phyloP scores from a whole-genome alignment of 1,139 yeast genomes.

The Suhomyces bokatorum region DNA sequence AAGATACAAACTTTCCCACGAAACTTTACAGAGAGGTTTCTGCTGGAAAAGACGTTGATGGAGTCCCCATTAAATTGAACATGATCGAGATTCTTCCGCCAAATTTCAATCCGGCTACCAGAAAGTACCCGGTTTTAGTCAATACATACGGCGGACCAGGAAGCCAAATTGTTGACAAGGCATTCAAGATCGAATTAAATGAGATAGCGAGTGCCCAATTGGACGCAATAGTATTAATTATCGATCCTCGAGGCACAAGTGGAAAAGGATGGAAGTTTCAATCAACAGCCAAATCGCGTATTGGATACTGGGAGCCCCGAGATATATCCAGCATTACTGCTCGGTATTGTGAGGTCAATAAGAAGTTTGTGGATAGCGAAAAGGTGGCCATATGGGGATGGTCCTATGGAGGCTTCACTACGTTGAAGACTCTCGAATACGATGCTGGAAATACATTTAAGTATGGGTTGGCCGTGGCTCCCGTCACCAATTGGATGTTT shows the following conservation, averaged over 20 bases:
- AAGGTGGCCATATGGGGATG: constrained; percentile 95
- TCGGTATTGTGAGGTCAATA: constrained; percentile 53
- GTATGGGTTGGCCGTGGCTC: constrained; percentile 87
- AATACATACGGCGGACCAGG: constrained; percentile 96
- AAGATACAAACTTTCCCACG: constrained; percentile 55
- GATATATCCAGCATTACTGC: constrained; percentile 73
- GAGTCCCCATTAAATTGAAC: constrained; percentile 52
- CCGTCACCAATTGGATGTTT: constrained; percentile 79
- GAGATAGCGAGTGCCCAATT: constrained; percentile 66
- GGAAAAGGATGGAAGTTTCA: constrained; percentile 80
- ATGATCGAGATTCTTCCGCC: constrained; percentile 77
- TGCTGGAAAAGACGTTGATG: constrained; percentile 42
- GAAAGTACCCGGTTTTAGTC: constrained; percentile 77
- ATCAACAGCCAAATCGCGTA: constrained; percentile 62
- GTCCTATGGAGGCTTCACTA: constrained; percentile 85
- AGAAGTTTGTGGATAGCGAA: constrained; percentile 55
- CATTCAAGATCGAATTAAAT: constrained; percentile 62
- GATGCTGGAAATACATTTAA: constrained; percentile 68
- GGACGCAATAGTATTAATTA: constrained; percentile 73
- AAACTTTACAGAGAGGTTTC: constrained; percentile 49
- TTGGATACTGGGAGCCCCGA: constrained; percentile 87
- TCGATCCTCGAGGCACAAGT: constrained; percentile 96
- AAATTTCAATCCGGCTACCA: constrained; percentile 51
- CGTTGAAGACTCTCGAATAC: constrained; percentile 71
- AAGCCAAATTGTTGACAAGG: constrained; percentile 65